Percentiles rank a stretch among this genome's conserved stretches.
phyloP scores from a whole-genome alignment of 139 green algal genomes.

The Volvox reticuliferus region DNA sequence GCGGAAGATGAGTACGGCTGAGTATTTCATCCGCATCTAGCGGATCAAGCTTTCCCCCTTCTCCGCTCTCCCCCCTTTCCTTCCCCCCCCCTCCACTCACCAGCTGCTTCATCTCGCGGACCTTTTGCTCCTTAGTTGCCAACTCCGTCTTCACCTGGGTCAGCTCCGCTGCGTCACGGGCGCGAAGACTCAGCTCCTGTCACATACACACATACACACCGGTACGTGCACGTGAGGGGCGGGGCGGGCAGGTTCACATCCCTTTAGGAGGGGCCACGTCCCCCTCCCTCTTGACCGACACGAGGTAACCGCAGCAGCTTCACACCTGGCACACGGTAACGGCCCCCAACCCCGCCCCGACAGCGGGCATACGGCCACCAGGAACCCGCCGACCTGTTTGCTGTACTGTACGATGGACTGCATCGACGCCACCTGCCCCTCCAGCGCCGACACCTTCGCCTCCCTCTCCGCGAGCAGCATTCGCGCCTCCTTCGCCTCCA shows the following conservation, averaged over 20 bases:
- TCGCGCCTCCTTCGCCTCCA: slow-evolving; percentile 49
- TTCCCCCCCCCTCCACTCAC: not conserved
- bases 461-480: slow-evolving; percentile 37
- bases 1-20: too few relatives aligned
- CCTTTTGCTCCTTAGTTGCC: slow-evolving; percentile 40
- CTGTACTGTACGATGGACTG: slow-evolving; percentile 46
- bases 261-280: too few relatives aligned
- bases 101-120: slow-evolving; percentile 52
- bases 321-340: too few relatives aligned
- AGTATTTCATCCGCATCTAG: too few relatives aligned
- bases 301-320: too few relatives aligned
- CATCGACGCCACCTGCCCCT: slow-evolving; percentile 49
- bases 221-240: too few relatives aligned
- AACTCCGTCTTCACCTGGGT: slow-evolving; percentile 39
- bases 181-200: slow-evolving; percentile 43
- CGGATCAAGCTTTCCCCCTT: too few relatives aligned
- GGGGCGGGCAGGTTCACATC: too few relatives aligned
- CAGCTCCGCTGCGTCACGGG: slow-evolving; percentile 46
- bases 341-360: not conserved
- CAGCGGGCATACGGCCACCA: not conserved
- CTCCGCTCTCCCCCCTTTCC: not conserved
- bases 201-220: too few relatives aligned
- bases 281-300: too few relatives aligned
- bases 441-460: slow-evolving; percentile 44
- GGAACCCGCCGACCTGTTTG: slow-evolving; percentile 15